Evolutionary conservation across 495 filamentous ascomycete genomes (phyloP), one percentile per base, ranked within the genome.

Genomic region (Penicillium waksmanii): DNA sequence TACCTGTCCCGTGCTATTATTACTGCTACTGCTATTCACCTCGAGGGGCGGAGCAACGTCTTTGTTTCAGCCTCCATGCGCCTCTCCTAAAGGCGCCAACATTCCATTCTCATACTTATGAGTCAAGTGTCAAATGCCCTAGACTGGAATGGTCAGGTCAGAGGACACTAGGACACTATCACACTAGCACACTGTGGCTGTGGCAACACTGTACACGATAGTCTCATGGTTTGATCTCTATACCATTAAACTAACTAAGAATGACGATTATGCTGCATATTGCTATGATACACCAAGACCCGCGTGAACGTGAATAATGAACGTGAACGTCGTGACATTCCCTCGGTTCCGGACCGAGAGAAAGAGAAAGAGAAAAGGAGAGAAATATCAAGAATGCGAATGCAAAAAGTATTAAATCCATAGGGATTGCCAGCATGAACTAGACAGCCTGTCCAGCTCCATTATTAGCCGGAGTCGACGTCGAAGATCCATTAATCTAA

Each of bases 301-400:
- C 27, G 40, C 40, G n/a, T 17, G n/a, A 44, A 5, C 42, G 42
- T 44, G 17, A 44, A 44, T 44, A 9, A 55, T 67, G 23, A 23
- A 23, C 66, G 25, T 69, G 33, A 63, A 65, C 48, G 40, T 69
- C 64, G 48, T 69, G 40, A 68, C 4, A 53, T 31, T 9, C 27
- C 23, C 58, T 69, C 58, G 51, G 64, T 63, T 42, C 58, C 66
- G 57, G 59, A 60, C 66, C 58, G 56, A 62, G 64, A 6, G 52
- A 33, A 57, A 43, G 23, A 49, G 40, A 43, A 17, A 49, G 40
- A 44, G n/a, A 51, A 55, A 9, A 8, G 53, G 21, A 56, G 23
- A 23, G 23, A 23, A 27, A 19, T 40, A 55, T 25, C 13, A 55
- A 50, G 31, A 53, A 15, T 13, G 36, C 25, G n/a, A 23, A 23